Percentiles rank a stretch among this genome's conserved stretches.
Conservation (phyloP, 768 basidiomycete species). For the Leccinum variicolor region DNA sequence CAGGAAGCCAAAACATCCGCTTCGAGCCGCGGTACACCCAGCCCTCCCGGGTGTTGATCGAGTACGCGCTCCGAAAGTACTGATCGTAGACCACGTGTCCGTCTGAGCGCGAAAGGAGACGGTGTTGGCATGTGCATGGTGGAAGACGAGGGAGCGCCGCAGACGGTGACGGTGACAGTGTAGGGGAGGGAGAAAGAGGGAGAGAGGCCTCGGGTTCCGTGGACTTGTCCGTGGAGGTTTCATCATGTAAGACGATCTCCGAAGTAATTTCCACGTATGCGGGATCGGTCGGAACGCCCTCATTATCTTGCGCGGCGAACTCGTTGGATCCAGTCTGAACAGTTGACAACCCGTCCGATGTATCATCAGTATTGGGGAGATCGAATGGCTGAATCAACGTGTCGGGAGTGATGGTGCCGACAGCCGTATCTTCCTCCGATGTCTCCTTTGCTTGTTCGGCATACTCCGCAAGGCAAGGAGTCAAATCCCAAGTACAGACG, state of each 20-base stretch:
- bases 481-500: constrained; percentile 15
- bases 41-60: constrained; percentile 9
- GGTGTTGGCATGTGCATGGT: constrained; percentile 3
- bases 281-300: not conserved
- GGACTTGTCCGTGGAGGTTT: not conserved
- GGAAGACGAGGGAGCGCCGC: not conserved
- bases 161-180: not conserved
- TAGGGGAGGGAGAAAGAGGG: not conserved
- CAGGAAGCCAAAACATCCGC: constrained; percentile 17
- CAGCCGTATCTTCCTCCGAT: not conserved
- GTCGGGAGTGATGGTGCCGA: too few species aligned
- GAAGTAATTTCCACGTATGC: not conserved
- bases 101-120: constrained; percentile 14
- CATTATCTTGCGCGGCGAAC: not conserved
- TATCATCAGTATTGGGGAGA: not conserved
- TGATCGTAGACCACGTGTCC: constrained; percentile 7
- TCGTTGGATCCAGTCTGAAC: not conserved
- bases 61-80: constrained; percentile 15
- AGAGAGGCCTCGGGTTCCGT: not conserved
- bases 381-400: not conserved
- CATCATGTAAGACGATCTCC: not conserved
- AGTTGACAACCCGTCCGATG: not conserved
- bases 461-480: constrained; percentile 8
- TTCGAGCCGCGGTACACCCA: constrained; percentile 13
- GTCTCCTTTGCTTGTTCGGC: not conserved